Conservation (phyloP, 1,139 yeast species). For the Yamadazyma kanchanaburiensis region DNA sequence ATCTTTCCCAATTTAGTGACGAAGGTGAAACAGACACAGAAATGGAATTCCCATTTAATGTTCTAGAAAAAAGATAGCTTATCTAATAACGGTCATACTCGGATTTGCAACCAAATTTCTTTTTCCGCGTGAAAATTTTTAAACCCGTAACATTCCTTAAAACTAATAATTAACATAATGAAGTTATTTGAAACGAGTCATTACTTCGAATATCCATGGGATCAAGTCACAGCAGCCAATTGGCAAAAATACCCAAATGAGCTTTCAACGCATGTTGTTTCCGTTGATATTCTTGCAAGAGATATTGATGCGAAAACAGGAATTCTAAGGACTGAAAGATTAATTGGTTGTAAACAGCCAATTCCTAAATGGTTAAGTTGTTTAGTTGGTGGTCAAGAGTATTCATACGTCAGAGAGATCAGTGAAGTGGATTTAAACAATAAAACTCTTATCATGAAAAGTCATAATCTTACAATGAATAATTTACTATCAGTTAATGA, state of each 20-base stretch:
- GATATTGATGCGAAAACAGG: slow-evolving; percentile 56
- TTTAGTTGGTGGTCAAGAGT: slow-evolving; percentile 70
- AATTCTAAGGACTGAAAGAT: slow-evolving; percentile 73
- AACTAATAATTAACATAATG: slow-evolving; percentile 41
- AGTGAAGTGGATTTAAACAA: slow-evolving; percentile 73
- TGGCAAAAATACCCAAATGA: slow-evolving; percentile 97
- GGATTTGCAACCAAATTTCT: too few species aligned
- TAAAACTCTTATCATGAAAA: slow-evolving; percentile 70
- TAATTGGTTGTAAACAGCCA: slow-evolving; percentile 85
- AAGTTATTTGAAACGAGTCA: slow-evolving; percentile 72
- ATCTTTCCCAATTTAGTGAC: too few species aligned
- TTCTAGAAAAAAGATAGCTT: too few species aligned
- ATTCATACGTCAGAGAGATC: slow-evolving; percentile 83
- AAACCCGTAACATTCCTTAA: slow-evolving; percentile 1
- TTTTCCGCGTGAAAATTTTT: slow-evolving; percentile 5
- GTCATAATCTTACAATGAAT: slow-evolving; percentile 84
- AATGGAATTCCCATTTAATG: too few species aligned
- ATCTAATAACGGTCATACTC: too few species aligned
- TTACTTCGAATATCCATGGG: slow-evolving; percentile 83
- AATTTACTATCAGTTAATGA: slow-evolving; percentile 78
- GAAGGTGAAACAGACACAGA: too few species aligned
- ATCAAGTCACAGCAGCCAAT: slow-evolving; percentile 91
- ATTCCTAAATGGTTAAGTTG: slow-evolving; percentile 80
- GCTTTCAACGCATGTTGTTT: slow-evolving; percentile 87
- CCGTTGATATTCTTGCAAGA: slow-evolving; percentile 82